Base-by-base conservation (phyloP, 2,329 filamentous ascomycete species). In the Chrysosphaeria jannelii region DNA sequence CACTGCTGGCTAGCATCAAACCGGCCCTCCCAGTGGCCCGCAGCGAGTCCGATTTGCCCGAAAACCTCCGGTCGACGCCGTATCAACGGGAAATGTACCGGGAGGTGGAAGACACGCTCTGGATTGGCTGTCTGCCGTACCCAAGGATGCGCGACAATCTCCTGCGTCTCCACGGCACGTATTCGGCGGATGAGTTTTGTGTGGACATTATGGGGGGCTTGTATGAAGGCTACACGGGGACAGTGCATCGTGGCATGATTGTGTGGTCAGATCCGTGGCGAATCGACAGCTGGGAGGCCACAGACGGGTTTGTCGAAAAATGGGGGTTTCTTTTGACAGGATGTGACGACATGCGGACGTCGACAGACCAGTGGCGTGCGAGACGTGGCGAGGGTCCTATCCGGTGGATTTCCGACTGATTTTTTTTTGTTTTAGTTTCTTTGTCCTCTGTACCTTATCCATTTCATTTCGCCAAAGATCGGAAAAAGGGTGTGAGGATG, bases 211-310 rank as follows among this genome's bases (percentile, higher is more conserved):
- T 34, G 14, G 38, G 37, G 8, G 37, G 36, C 1, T 25, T 40
- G 4, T 39, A 34, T 24, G 36, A 39, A 24, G 38, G 34, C 6
- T 36, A 34, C 23, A 27, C 35, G 11, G 33, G 36, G 11, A 28
- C 34, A 8, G 34, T 36, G 22, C 24, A 27, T 6, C 34, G 33
- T 6, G 39, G 40, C 5, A 10, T 43, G 6, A 31, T 49, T 3
- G 35, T 47, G 3, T 50, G 47, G 47, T 36, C 36, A 8, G 37
- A 42, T 11, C 44, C 47, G 7, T 50, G 46, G 38, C 28, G 36
- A 14, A 26, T 38, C 3, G 27, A 33, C 5, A 43, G 41, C 19
- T 51, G 47, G 48, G 48, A 51, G 31, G 30, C 49, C 4, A 47
- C 39, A 0, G 38, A 43, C 23, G 34, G 36, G 2, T 51, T 51